Conservation (phyloP, 352 stramenopile genomes). For the Phytopythium oedochilum region DNA sequence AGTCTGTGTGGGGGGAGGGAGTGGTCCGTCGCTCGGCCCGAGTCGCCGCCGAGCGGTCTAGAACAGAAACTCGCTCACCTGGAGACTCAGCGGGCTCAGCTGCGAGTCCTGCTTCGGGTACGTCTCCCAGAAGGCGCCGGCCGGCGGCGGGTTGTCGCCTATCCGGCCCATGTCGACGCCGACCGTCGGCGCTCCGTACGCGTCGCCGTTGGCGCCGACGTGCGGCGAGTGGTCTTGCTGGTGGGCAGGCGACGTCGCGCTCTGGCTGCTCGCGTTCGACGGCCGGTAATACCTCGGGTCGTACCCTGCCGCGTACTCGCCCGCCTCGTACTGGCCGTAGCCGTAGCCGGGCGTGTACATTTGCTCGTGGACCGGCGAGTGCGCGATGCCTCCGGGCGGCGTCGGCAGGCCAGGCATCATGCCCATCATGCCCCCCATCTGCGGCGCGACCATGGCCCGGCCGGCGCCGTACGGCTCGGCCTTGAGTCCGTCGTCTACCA, state of each 20-base stretch:
- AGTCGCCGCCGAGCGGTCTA: conserved; percentile 15
- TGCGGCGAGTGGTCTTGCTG: conserved; percentile 20
- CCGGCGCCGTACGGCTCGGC: conserved; percentile 26
- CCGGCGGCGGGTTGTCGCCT: conserved; percentile 25
- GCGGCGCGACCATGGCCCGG: conserved; percentile 18
- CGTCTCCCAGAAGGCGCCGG: conserved; percentile 28
- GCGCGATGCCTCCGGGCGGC: neutral
- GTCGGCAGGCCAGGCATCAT: conserved; percentile 3
- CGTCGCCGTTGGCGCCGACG: conserved; percentile 6
- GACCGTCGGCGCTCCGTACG: neutral
- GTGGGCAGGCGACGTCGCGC: conserved; percentile 21
- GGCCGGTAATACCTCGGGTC: conserved; percentile 35
- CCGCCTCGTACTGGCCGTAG: conserved; percentile 26
- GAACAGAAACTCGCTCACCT: conserved; percentile 51
- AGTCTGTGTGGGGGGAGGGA: neutral
- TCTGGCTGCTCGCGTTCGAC: conserved; percentile 13
- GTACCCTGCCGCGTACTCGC: conserved; percentile 31
- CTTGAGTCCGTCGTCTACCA: conserved; percentile 36
- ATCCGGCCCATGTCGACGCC: conserved; percentile 19
- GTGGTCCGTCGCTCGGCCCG: neutral
- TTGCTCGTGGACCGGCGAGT: conserved; percentile 24
- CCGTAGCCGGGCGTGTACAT: conserved; percentile 20
- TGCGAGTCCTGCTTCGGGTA: conserved; percentile 37
- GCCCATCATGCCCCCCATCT: conserved; percentile 7
- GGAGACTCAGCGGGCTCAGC: conserved; percentile 38